These are phyloP conservation scores for Pleurozium schreberi DNA, from an alignment of 225 moss, liverwort and hornwort species.

Conservation along the genomic window DNA sequence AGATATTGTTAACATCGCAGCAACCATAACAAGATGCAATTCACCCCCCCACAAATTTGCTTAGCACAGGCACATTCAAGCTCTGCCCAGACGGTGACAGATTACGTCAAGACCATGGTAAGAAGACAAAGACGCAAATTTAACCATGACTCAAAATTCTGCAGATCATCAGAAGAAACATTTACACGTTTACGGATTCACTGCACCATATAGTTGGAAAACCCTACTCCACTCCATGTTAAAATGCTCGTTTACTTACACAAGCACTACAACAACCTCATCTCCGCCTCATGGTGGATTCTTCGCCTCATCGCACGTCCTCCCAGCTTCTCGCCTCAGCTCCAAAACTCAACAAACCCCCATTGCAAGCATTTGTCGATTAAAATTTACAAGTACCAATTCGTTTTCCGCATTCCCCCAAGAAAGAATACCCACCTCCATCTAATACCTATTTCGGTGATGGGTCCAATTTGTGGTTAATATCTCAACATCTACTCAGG, in stretches of 20 bases:
- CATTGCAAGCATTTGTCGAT: not conserved
- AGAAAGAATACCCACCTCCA: not conserved
- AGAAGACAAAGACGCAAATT: not conserved
- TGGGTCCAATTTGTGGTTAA: not conserved
- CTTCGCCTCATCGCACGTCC: not conserved
- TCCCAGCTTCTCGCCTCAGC: not conserved
- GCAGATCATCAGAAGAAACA: slow-evolving; percentile 31
- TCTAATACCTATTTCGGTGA: not conserved
- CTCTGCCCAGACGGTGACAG: not conserved
- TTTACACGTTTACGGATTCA: not conserved
- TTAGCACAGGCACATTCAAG: not conserved
- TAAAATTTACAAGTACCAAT: not conserved
- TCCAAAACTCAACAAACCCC: not conserved
- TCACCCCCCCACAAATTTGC: not conserved
- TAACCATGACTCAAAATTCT: not conserved
- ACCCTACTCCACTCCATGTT: not conserved
- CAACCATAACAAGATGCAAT: not conserved
- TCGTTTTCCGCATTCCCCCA: not conserved
- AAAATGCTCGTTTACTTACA: not conserved
- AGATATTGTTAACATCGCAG: no score
- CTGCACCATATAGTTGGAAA: not conserved
- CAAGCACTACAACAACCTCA: not conserved
- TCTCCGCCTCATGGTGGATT: no score
- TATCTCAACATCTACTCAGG: not conserved
- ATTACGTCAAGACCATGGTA: not conserved